These are phyloP conservation scores for Fremontodendron californicum DNA, from an alignment of 345 rosid species.

Conservation along the genomic window DNA sequence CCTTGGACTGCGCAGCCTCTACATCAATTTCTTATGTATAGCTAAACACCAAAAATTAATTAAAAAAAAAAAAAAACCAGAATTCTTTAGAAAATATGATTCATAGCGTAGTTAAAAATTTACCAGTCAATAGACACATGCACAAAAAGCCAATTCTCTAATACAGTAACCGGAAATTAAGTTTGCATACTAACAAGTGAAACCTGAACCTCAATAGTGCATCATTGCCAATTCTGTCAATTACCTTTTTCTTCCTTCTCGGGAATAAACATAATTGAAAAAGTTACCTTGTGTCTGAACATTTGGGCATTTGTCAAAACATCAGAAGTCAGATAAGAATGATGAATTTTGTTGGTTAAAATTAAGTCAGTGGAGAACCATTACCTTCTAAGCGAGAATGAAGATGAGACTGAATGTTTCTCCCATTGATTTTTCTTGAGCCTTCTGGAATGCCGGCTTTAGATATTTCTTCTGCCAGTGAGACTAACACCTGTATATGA, in stretches of 20 bases:
- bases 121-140: neutral
- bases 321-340: no score
- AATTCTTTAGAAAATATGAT: conserved; percentile 1
- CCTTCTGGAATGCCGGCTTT: conserved; percentile 53
- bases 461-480: conserved; percentile 68
- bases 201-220: neutral
- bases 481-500: conserved; percentile 48
- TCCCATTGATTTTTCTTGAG: conserved; percentile 80
- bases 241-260: no score
- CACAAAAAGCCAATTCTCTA: neutral
- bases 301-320: neutral
- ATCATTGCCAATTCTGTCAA: neutral
- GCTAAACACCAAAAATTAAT: conserved; percentile 30
- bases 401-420: conserved; percentile 78
- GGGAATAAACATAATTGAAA: no score
- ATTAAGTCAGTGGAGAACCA: neutral
- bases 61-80: conserved; percentile 7
- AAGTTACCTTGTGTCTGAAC: neutral
- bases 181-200: neutral
- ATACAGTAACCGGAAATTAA: neutral
- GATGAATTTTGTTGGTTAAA: neutral
- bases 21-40: conserved; percentile 51
- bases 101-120: neutral
- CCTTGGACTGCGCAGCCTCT: conserved; percentile 57
- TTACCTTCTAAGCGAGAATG: conserved; percentile 65